Base-by-base conservation (phyloP, 2,329 filamentous ascomycete species). In the Penicillium sp. region DNA sequence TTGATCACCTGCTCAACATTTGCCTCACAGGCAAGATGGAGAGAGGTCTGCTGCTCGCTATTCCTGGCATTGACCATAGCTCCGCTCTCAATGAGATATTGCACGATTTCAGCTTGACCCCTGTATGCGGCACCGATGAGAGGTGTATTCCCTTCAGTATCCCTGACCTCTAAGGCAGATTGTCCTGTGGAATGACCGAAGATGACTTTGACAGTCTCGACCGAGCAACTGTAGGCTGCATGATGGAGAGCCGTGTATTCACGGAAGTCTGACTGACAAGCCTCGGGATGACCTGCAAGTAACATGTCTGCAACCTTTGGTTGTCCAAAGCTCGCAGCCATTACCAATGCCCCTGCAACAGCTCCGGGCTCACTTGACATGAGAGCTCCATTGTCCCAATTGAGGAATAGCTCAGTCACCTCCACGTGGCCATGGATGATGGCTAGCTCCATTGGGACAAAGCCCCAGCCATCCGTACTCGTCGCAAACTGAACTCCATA, bases 201-300 rank as follows among this genome's bases (percentile, higher is more conserved):
- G 19, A 44, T 37, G 2, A 44, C 34, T 28, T 44, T 44, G 4
- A 44, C 41, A 0, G 41, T 44, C 10, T 44, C 41, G 13, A 44
- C 33, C 14, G 41, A 44, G 11, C 41, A 33, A 22, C 41, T 44
- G 27, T 37, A 44, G 12, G 41, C 41, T 28, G 41, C 41, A 30
- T 44, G 33, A 19, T 44, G 41, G n/a, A 44, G 41, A 28, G 16
- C 31, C 8, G 41, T 44, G 11, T 4, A 36, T 3, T 37, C 35
- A 16, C 25, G 41, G 14, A 44, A 44, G 5, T 44, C 33, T 10
- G 34, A 22, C 1, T 12, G 10, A 19, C 22, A 44, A 18, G 33
- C 34, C 18, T 44, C 33, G 2, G 41, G 41, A 18, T 44, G 41
- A 7, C 41, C 33, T 2, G 33, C 25, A 19, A 44, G 25, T 6